A percentile compares a stretch with the other conserved stretches of the same genome.
phyloP scores from a whole-genome alignment of 257 asterid species.

The Fraxinus cuspidata region DNA sequence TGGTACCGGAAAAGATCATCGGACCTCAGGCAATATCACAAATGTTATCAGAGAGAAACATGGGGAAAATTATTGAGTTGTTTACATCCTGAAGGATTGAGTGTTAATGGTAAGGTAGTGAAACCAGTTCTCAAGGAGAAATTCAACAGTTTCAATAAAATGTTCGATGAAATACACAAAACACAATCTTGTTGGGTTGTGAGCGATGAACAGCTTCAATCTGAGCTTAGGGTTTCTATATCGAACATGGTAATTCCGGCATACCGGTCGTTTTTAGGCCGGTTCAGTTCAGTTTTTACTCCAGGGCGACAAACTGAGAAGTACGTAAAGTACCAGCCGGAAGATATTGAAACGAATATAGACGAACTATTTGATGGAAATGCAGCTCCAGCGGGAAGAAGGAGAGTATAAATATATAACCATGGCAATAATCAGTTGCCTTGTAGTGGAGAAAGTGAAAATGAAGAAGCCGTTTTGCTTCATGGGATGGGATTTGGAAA shows the following conservation, averaged over 20 bases:
- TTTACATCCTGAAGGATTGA: constrained; percentile 67
- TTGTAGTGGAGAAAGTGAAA: not conserved
- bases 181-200: constrained; percentile 86
- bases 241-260: constrained; percentile 97
- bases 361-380: constrained; percentile 81
- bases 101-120: constrained; percentile 63
- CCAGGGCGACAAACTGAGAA: constrained; percentile 93
- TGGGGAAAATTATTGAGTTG: constrained; percentile 71
- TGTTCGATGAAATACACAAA: constrained; percentile 81
- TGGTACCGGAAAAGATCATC: constrained; percentile 81
- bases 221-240: constrained; percentile 87
- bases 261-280: constrained; percentile 73
- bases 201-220: constrained; percentile 85
- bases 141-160: constrained; percentile 74
- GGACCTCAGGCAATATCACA: constrained; percentile 75
- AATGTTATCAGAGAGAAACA: constrained; percentile 83
- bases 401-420: constrained; percentile 34
- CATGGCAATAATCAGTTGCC: not conserved
- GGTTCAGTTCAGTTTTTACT: constrained; percentile 74
- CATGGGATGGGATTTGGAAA: not conserved
- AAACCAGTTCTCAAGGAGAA: constrained; percentile 81
- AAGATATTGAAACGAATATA: constrained; percentile 66
- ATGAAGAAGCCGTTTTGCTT: not conserved
- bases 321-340: constrained; percentile 80
- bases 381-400: constrained; percentile 52